phyloP scores from a whole-genome alignment of 2,329 filamentous ascomycete species.

The Talaromyces sp. region DNA sequence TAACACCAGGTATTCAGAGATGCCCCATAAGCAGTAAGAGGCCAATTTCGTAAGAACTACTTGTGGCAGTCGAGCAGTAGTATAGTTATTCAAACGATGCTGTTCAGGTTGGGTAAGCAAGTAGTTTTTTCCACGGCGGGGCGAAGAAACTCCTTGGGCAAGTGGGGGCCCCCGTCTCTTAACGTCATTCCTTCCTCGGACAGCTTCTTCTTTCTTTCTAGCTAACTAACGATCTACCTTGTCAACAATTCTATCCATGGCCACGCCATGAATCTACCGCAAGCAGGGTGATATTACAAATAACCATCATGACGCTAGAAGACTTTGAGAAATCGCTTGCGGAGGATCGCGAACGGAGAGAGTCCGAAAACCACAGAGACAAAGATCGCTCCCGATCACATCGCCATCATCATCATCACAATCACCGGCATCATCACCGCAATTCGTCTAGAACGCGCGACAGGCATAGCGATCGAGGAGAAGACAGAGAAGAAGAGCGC shows the following conservation, averaged over 20 bases:
- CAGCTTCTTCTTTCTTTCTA: slow-evolving; percentile 16
- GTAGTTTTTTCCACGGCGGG: slow-evolving; percentile 22
- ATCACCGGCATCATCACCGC: slow-evolving; percentile 42
- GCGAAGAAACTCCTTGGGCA: slow-evolving; percentile 10
- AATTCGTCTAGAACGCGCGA: slow-evolving; percentile 32
- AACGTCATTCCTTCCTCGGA: slow-evolving; percentile 5
- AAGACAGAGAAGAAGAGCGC: slow-evolving; percentile 27
- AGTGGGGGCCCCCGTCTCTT: slow-evolving; percentile 14
- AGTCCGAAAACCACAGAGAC: slow-evolving; percentile 25
- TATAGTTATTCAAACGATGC: not conserved
- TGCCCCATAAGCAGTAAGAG: not conserved
- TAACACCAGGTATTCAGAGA: not conserved
- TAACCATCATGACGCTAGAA: slow-evolving; percentile 51
- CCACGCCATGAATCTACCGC: not conserved
- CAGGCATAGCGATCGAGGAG: slow-evolving; percentile 30
- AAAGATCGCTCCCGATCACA: slow-evolving; percentile 34
- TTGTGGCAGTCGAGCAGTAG: not conserved
- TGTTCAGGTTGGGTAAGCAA: not conserved
- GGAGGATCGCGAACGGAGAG: slow-evolving; percentile 45
- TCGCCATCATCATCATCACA: slow-evolving; percentile 28
- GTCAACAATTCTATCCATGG: not conserved
- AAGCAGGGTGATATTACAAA: not conserved
- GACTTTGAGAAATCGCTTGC: slow-evolving; percentile 77
- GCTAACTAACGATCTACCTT: slow-evolving; percentile 1
- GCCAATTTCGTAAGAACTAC: not conserved